Evolutionary conservation across 495 filamentous ascomycete genomes (phyloP).

Genomic region (Tuber borchii): DNA sequence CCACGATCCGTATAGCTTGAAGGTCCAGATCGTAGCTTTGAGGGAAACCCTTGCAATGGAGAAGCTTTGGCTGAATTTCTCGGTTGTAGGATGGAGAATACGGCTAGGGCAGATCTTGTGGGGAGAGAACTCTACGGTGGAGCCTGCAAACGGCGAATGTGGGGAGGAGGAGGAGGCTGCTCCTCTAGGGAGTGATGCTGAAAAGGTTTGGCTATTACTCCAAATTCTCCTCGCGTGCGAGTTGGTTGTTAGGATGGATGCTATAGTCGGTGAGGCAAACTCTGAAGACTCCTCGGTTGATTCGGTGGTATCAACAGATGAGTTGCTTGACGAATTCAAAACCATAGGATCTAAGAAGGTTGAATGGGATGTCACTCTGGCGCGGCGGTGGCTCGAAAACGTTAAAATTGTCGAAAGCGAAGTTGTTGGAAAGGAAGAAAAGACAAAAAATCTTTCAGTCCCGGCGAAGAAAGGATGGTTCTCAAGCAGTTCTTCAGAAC

Average conservation of each 20-base stretch:
- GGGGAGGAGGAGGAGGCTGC: slow-evolving; percentile 45
- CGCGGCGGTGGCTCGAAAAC: slow-evolving; percentile 69
- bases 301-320: slow-evolving; percentile 54
- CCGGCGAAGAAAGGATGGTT: slow-evolving; percentile 38
- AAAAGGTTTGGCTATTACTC: slow-evolving; percentile 70
- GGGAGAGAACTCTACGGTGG: slow-evolving; percentile 47
- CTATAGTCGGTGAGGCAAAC: slow-evolving; percentile 53
- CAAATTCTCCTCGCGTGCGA: slow-evolving; percentile 74
- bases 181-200: slow-evolving; percentile 48
- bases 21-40: slow-evolving; percentile 55
- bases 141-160: slow-evolving; percentile 38
- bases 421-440: slow-evolving; percentile 42
- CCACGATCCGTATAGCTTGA: slow-evolving; percentile 53
- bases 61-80: slow-evolving; percentile 71
- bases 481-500: slow-evolving; percentile 39
- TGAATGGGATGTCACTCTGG: slow-evolving; percentile 73
- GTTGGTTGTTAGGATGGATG: slow-evolving; percentile 66
- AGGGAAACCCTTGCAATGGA: slow-evolving; percentile 52
- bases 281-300: slow-evolving; percentile 47
- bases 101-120: slow-evolving; percentile 75
- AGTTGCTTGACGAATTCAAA: slow-evolving; percentile 53
- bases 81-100: slow-evolving; percentile 70
- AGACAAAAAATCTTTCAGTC: slow-evolving; percentile 42
- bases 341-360: slow-evolving; percentile 60
- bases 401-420: slow-evolving; percentile 51